Base-by-base conservation (phyloP, 129 eudicot species). In the Flaveria ramosissima region DNA sequence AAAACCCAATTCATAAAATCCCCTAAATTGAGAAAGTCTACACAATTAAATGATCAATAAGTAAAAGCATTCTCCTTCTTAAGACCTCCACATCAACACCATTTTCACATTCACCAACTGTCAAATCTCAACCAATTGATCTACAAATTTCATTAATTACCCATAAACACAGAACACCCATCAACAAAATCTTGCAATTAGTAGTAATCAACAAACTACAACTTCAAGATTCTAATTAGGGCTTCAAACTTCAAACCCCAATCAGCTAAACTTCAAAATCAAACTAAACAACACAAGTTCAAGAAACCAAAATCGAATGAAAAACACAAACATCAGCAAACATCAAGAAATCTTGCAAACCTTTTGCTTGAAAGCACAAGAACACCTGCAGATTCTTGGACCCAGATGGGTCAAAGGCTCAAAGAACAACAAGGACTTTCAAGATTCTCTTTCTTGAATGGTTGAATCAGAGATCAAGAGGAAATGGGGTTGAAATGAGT, bases 401-500 rank as follows among this genome's bases (percentile, higher is more conserved):
- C 83, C 83, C 83, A 79, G 70, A 61, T 64, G 83, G 41, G 41
- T 36, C 41, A 36, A 36, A 36, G 41, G 41, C 41, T 36, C 6
- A 36, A 36, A 36, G 41, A 36, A 5, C 41, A 36, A 36, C 8
- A 36, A 6, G 52, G 73, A 52, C 51, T 73, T 79, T 63, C 83
- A 63, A 79, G 83, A 79, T 72, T 79, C 74, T 75, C 14, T 46
- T 39, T 21, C 12, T 19, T 74, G 71, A 74, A 43, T 60, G 70
- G 50, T 61, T 74, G 71, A 64, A 76, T 19, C 78, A 79, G 57
- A 61, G 83, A 79, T 71, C 65, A 78, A 79, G 83, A 72, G 60
- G 73, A 80, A 80, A n/a, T 39, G 42, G 72, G 70, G 77, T 78
- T 78, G 82, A 71, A 78, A 78, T 71, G 56, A 66, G 73, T 50